Base-by-base conservation (phyloP, 495 filamentous ascomycete species). In the Hamigera avellanea region DNA sequence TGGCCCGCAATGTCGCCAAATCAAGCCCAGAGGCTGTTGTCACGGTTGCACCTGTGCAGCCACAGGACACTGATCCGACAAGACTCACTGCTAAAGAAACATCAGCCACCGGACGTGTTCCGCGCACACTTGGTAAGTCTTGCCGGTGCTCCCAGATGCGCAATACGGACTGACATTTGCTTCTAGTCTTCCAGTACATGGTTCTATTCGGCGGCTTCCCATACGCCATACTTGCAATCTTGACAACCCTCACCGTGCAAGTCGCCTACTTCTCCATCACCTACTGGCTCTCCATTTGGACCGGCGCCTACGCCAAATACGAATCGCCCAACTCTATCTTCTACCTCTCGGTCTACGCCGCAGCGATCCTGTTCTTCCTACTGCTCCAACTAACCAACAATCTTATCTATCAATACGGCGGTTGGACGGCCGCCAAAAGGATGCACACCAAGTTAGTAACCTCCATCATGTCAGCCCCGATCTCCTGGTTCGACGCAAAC, bases 401-500 rank as follows among this genome's bases (percentile, higher is more conserved):
- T 14, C 32, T 54, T 1, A 36, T 54, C 7, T 54, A 50, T 28
- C 50, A 54, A 37, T 45, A 43, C 18, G 50, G 50, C 16, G 43
- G 50, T 33, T 54, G 70, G 71, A 43, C 53, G 21, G 71, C 71
- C 1, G 66, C 71, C 3, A 57, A 61, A 18, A 56, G 50, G 12
- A 55, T 72, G 28, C 86, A 94, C 51, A 58, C 70, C 35, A 61
- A 67, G 10, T 67, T 94, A 31, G 79, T 93, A 59, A 62, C 72
- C 23, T 63, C 80, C 2, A 69, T 94, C 12, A 73, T 80, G 8
- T 73, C 81, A 26, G 86, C 86, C 2, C 80, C 79, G 42, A 84
- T 93, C 53, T 80, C 81, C 46, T 94, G 93, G 66, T 94, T 93
- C 50, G 86, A 94, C 53, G 78, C 81, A 9, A 94, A 86, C 7